These are phyloP conservation scores for Exophiala viscosa DNA, from an alignment of 2,329 filamentous ascomycete species.

Conservation along the genomic window DNA sequence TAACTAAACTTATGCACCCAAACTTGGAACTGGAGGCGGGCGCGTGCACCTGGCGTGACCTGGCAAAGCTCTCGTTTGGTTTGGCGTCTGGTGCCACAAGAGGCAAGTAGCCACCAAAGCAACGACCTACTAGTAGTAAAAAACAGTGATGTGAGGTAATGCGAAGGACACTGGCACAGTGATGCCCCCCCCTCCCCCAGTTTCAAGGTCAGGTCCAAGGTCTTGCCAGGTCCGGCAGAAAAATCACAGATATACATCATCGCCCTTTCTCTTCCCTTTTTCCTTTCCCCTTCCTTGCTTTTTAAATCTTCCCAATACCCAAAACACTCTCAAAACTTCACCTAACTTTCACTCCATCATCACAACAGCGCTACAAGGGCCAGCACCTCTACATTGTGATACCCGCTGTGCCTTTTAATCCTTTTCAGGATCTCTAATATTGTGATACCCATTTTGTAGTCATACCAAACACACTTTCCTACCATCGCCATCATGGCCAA, in stretches of 20 bases:
- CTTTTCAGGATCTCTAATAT: too few relatives aligned
- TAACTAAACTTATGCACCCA: slow-evolving; percentile 2
- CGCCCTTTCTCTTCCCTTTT: not conserved
- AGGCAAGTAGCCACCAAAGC: not conserved
- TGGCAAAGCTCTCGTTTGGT: not conserved
- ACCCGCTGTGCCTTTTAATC: slow-evolving; percentile 17
- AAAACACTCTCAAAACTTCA: slow-evolving; percentile 1
- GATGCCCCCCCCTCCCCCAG: not conserved
- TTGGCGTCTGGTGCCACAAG: slow-evolving; percentile 6
- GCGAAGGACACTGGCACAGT: not conserved
- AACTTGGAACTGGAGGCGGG: slow-evolving; percentile 10
- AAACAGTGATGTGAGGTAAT: slow-evolving; percentile 11
- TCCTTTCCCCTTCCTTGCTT: not conserved
- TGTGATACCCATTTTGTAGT: slow-evolving; percentile 19
- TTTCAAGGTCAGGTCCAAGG: too few relatives aligned
- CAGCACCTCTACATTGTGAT: slow-evolving; percentile 9
- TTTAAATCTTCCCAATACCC: not conserved
- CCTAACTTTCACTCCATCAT: not conserved
- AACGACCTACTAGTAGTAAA: not conserved
- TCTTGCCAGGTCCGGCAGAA: too few relatives aligned
- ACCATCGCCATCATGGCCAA: slow-evolving; percentile 22
- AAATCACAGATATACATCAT: slow-evolving; percentile 15
- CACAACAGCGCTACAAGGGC: not conserved
- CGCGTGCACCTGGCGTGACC: slow-evolving; percentile 1
- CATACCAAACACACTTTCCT: not conserved